These are phyloP conservation scores for Chaetomium fimeti DNA, from an alignment of 495 filamentous ascomycete species.

Conservation along the genomic window DNA sequence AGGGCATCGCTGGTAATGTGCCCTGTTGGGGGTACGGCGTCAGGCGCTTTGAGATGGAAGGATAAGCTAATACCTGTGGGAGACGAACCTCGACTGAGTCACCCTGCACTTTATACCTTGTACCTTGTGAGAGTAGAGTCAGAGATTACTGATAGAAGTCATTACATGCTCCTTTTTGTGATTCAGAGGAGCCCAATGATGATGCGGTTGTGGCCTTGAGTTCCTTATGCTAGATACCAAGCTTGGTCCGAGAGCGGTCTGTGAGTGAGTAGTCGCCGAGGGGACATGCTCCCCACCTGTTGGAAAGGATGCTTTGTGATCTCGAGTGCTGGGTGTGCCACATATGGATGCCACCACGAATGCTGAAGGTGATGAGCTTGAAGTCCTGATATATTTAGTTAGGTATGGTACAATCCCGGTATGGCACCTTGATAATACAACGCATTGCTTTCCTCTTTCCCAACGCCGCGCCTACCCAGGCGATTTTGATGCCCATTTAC, in stretches of 20 bases:
- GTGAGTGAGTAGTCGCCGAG: too few relatives aligned
- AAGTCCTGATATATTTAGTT: background rate
- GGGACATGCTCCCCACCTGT: too few relatives aligned
- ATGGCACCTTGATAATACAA: background rate
- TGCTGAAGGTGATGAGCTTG: background rate
- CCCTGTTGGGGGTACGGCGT: background rate
- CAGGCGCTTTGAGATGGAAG: background rate
- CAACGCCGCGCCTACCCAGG: conserved; percentile 16
- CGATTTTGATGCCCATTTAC: conserved; percentile 6
- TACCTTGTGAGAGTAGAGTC: conserved; percentile 1
- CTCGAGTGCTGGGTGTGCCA: too few relatives aligned
- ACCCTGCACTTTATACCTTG: background rate
- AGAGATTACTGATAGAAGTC: conserved; percentile 5
- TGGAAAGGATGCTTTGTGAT: too few relatives aligned
- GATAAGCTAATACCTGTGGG: background rate
- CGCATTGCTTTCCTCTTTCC: background rate
- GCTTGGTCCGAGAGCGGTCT: too few relatives aligned
- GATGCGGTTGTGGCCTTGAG: background rate
- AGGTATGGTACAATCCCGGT: background rate
- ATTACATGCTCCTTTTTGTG: background rate
- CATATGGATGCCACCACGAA: too few relatives aligned
- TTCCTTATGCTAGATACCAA: background rate
- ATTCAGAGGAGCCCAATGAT: background rate
- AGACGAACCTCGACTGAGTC: background rate
- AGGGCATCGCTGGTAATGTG: background rate